phyloP scores from a whole-genome alignment of 2,329 filamentous ascomycete genomes.

The Calonectria pteridis region DNA sequence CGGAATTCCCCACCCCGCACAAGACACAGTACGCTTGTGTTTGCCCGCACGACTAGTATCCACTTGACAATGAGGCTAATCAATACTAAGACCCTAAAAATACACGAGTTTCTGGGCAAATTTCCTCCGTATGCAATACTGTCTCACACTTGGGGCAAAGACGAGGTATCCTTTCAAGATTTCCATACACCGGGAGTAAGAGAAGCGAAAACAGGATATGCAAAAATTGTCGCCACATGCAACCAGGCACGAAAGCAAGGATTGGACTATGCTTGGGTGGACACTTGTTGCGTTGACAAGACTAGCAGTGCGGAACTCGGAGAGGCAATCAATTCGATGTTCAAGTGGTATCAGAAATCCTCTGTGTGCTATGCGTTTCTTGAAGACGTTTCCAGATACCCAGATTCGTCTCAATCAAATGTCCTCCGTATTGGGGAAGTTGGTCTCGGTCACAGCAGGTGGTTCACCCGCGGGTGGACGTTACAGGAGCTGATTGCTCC shows the following conservation, averaged over 20 bases:
- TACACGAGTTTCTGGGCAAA: slow-evolving; percentile 1
- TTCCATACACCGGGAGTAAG: slow-evolving; percentile 7
- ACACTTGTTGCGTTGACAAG: slow-evolving; percentile 48
- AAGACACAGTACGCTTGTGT: not conserved
- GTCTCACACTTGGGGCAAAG: slow-evolving; percentile 51
- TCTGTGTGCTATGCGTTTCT: slow-evolving; percentile 44
- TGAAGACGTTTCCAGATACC: slow-evolving; percentile 20
- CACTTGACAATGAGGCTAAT: not conserved
- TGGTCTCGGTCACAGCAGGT: not conserved
- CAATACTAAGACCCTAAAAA: not conserved
- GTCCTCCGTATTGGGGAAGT: not conserved
- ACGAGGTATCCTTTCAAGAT: slow-evolving; percentile 49
- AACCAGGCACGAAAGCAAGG: slow-evolving; percentile 27
- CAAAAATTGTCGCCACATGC: slow-evolving; percentile 38
- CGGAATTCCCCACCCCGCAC: not conserved
- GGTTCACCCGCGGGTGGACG: slow-evolving; percentile 7
- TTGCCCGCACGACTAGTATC: not conserved
- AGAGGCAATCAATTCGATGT: slow-evolving; percentile 47
- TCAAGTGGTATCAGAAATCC: slow-evolving; percentile 44
- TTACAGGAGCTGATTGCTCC: not conserved
- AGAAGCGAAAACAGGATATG: slow-evolving; percentile 13
- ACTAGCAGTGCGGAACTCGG: slow-evolving; percentile 43
- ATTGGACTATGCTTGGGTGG: slow-evolving; percentile 41
- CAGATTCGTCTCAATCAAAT: not conserved
- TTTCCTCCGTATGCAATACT: slow-evolving; percentile 50